Percentiles rank a stretch among this genome's conserved stretches.
phyloP scores from a whole-genome alignment of 2,329 filamentous ascomycete species.

The Arthrobotrys entomopaga region DNA sequence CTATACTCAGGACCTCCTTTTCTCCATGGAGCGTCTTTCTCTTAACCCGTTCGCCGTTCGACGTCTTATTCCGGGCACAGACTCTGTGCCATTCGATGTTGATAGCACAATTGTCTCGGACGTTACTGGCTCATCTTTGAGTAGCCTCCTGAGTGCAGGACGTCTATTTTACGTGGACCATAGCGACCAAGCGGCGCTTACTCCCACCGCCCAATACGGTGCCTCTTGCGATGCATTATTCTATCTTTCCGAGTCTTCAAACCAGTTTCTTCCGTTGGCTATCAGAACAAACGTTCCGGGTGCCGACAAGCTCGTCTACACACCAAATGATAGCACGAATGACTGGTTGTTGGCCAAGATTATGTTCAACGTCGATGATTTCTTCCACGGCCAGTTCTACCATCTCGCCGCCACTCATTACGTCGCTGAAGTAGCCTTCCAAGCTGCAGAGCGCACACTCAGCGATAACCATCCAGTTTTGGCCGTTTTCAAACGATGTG shows the following conservation, averaged over 20 bases:
- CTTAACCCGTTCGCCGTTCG: constrained; percentile 63
- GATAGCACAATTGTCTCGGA: constrained; percentile 59
- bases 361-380: constrained; percentile 62
- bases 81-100: constrained; percentile 62
- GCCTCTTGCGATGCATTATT: constrained; percentile 66
- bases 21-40: constrained; percentile 66
- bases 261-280: constrained; percentile 65
- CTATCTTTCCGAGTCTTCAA: constrained; percentile 60
- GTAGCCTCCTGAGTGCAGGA: constrained; percentile 61
- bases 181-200: constrained; percentile 60
- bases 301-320: constrained; percentile 64
- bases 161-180: constrained; percentile 65
- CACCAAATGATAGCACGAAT: constrained; percentile 63
- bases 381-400: constrained; percentile 64
- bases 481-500: constrained; percentile 62
- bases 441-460: constrained; percentile 65
- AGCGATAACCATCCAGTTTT: constrained; percentile 65
- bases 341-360: constrained; percentile 67
- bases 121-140: constrained; percentile 61
- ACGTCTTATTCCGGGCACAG: constrained; percentile 60
- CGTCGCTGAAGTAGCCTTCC: constrained; percentile 64
- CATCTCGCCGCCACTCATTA: constrained; percentile 65
- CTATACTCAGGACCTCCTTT: constrained; percentile 65
- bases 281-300: constrained; percentile 64
- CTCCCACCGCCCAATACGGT: constrained; percentile 60